Conservation (phyloP, 805 yeast species). For the Suhomyces faveliae region DNA sequence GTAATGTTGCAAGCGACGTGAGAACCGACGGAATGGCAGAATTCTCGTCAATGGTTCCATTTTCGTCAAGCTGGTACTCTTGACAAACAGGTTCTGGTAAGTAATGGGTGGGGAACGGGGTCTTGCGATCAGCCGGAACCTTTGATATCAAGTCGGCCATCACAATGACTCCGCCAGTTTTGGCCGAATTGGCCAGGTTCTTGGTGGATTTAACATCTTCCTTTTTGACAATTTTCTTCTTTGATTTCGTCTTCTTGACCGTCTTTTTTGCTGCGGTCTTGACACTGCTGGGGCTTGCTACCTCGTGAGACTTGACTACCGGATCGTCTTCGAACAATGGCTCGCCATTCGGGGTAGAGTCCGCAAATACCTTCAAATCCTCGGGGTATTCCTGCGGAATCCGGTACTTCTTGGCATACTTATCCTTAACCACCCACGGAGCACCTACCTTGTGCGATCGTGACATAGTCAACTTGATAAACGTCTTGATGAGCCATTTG, state of each 20-base stretch:
- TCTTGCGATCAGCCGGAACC: constrained; percentile 2
- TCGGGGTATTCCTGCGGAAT: constrained; percentile 62
- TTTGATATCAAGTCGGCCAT: constrained; percentile 3
- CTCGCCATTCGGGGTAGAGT: constrained; percentile 33
- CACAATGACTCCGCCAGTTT: background rate
- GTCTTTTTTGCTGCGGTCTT: background rate
- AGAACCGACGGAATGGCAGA: background rate
- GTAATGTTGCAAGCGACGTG: constrained; percentile 13
- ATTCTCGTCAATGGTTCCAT: constrained; percentile 7
- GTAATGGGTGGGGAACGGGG: constrained; percentile 30
- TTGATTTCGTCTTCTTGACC: background rate
- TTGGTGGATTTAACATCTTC: background rate
- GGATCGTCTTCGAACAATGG: constrained; percentile 19
- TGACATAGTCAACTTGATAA: constrained; percentile 73
- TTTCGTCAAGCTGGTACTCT: constrained; percentile 16
- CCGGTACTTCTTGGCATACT: constrained; percentile 67
- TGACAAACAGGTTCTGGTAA: constrained; percentile 24
- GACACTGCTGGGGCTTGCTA: too few species aligned
- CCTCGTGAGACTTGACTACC: background rate
- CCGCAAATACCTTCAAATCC: constrained; percentile 44
- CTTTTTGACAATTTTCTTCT: background rate
- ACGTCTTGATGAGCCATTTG: constrained; percentile 85
- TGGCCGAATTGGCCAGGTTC: background rate
- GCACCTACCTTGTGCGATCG: constrained; percentile 86
- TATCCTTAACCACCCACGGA: constrained; percentile 89